Percentiles rank a stretch among this genome's conserved stretches.
Evolutionary conservation across 2,329 filamentous ascomycete genomes (phyloP).

Genomic region (Alternaria dauci): DNA sequence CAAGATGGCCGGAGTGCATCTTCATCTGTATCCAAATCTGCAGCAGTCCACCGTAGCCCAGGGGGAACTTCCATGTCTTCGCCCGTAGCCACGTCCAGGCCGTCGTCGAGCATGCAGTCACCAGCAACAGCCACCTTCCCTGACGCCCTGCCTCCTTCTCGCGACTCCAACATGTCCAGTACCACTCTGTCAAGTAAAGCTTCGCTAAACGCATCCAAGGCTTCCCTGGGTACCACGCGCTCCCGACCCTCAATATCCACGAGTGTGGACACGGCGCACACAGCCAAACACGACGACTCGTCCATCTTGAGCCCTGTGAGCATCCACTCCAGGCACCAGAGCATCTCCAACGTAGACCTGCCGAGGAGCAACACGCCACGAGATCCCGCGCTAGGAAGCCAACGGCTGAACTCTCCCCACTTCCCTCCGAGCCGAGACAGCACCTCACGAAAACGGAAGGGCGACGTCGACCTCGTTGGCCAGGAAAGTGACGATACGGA

Average conservation of each 20-base stretch:
- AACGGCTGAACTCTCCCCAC: conserved; percentile 27
- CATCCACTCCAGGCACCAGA: conserved; percentile 34
- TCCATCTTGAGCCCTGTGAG: conserved; percentile 39
- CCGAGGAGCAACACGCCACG: conserved; percentile 27
- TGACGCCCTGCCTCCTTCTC: conserved; percentile 47
- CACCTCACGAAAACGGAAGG: conserved; percentile 28
- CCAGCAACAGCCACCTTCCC: conserved; percentile 48
- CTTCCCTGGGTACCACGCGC: conserved; percentile 29
- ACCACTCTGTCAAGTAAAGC: conserved; percentile 40
- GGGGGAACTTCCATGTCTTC: conserved; percentile 45
- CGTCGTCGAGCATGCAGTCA: conserved; percentile 51
- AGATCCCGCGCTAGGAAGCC: conserved; percentile 21
- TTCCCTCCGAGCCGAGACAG: conserved; percentile 33
- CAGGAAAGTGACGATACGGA: conserved; percentile 46
- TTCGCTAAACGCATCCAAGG: conserved; percentile 32
- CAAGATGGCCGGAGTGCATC: conserved; percentile 33
- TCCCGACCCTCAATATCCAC: conserved; percentile 41
- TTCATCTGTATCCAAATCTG: conserved; percentile 24
- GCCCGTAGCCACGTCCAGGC: conserved; percentile 46
- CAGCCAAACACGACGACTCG: conserved; percentile 36
- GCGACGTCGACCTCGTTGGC: conserved; percentile 35
- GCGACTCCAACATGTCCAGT: conserved; percentile 44
- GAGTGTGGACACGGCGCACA: conserved; percentile 29
- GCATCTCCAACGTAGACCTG: conserved; percentile 28
- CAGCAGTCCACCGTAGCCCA: conserved; percentile 28